Evolutionary conservation across 2,329 filamentous ascomycete genomes (phyloP).

Genomic region (Colletotrichum echinochloae): DNA sequence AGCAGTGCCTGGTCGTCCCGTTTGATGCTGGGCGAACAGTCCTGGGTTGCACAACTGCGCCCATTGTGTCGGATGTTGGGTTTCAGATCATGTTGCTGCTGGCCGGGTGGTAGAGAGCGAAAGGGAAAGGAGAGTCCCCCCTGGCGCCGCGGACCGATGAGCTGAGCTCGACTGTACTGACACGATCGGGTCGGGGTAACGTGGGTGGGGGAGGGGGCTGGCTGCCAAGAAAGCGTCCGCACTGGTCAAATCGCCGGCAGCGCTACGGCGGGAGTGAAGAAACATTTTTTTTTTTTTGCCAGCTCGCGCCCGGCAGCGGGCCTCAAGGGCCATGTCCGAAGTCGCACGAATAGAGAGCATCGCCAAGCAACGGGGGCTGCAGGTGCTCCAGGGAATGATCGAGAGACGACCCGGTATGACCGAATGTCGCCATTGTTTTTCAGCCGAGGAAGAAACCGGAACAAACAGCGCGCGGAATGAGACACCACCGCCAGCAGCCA

Average conservation of each 20-base stretch:
- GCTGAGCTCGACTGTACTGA: conserved; percentile 27
- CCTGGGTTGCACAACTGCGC: conserved; percentile 22
- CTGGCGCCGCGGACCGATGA: conserved; percentile 27
- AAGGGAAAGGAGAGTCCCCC: too few species aligned
- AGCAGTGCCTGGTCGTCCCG: neutral
- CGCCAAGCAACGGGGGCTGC: conserved; percentile 30
- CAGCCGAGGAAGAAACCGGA: conserved; percentile 32
- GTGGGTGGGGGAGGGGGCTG: too few species aligned
- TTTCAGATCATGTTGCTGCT: conserved; percentile 34
- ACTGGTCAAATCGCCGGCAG: conserved; percentile 29
- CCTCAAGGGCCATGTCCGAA: conserved; percentile 23
- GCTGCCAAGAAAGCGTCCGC: conserved; percentile 11
- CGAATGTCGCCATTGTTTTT: conserved; percentile 14
- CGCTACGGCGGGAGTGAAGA: conserved; percentile 18
- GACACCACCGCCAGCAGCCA: neutral
- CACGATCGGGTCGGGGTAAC: conserved; percentile 35
- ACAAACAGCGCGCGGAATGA: neutral
- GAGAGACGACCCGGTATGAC: conserved; percentile 2
- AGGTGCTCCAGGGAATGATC: conserved; percentile 7
- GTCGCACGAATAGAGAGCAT: conserved; percentile 26
- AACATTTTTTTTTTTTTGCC: conserved; percentile 23
- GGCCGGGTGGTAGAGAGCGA: too few species aligned
- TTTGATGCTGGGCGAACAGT: conserved; percentile 10
- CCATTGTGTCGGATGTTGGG: conserved; percentile 29
- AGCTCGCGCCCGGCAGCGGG: conserved; percentile 15